Evolutionary conservation across 257 asterid genomes (phyloP).

Genomic region (Solanum arcanum): DNA sequence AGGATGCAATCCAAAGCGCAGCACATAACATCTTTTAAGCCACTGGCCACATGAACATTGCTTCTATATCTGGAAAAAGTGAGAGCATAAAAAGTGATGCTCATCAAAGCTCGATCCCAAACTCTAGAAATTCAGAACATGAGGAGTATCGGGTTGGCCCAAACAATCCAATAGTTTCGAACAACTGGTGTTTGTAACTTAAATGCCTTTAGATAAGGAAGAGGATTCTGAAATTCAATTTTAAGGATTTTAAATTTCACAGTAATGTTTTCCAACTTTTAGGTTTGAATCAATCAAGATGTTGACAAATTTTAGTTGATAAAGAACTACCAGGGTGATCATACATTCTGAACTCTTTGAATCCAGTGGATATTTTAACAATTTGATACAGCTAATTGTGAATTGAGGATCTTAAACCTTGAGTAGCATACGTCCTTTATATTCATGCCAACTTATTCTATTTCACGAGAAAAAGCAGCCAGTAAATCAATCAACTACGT

Average conservation of each 20-base stretch:
- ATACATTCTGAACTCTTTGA: background rate
- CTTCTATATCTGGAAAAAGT: background rate
- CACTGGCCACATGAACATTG: background rate
- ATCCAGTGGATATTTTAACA: background rate
- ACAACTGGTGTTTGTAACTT: background rate
- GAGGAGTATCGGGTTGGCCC: background rate
- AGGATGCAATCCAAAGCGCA: background rate
- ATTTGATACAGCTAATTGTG: background rate
- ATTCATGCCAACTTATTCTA: background rate
- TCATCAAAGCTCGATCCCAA: background rate
- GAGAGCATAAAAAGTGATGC: background rate
- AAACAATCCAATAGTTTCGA: background rate
- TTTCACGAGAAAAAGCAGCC: background rate
- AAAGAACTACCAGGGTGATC: background rate
- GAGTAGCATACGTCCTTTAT: background rate
- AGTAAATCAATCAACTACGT: background rate
- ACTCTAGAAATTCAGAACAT: background rate
- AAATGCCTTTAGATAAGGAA: background rate
- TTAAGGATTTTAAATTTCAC: background rate
- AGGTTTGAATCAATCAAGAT: background rate
- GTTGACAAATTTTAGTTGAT: background rate
- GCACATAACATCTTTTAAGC: background rate
- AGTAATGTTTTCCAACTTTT: background rate
- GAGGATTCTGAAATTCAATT: background rate
- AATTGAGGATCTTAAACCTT: background rate